Conservation (phyloP, 306 rosid genomes). For the Canavalia ensiformis region DNA sequence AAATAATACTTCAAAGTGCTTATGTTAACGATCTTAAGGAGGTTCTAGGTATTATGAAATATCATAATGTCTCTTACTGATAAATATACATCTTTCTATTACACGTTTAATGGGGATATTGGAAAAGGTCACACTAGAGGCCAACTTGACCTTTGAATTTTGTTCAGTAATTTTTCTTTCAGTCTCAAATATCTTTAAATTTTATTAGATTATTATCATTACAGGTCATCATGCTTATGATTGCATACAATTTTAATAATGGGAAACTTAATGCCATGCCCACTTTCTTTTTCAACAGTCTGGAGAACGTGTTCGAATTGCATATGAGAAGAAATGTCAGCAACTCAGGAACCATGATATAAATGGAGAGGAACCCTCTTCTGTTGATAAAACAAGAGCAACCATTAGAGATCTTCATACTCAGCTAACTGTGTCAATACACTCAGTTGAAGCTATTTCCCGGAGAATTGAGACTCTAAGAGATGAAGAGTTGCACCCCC, state of each 20-base stretch:
- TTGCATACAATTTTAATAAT: conserved; percentile 39
- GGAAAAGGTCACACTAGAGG: not conserved
- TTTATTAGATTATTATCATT: conserved; percentile 29
- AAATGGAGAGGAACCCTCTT: conserved; percentile 76
- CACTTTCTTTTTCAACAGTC: conserved; percentile 66
- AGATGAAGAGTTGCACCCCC: conserved; percentile 94
- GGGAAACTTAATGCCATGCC: conserved; percentile 44
- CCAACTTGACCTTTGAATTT: conserved; percentile 4
- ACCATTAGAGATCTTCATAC: conserved; percentile 82
- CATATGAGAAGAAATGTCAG: conserved; percentile 81
- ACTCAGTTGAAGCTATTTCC: conserved; percentile 86
- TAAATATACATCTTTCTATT: conserved; percentile 10
- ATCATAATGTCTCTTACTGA: conserved; percentile 29
- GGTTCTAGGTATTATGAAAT: conserved; percentile 31
- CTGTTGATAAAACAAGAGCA: conserved; percentile 76
- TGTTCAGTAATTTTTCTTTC: conserved; percentile 19
- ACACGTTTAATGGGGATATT: not conserved
- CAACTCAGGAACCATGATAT: conserved; percentile 78
- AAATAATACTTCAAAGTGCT: not conserved
- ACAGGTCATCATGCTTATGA: conserved; percentile 40
- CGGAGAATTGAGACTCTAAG: conserved; percentile 83
- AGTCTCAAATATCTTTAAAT: conserved; percentile 3
- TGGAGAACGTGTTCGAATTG: conserved; percentile 81
- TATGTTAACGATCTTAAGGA: conserved; percentile 16
- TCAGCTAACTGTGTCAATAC: conserved; percentile 91